Base-by-base conservation (phyloP, 495 filamentous ascomycete species). In the Aspergillus diversus region DNA sequence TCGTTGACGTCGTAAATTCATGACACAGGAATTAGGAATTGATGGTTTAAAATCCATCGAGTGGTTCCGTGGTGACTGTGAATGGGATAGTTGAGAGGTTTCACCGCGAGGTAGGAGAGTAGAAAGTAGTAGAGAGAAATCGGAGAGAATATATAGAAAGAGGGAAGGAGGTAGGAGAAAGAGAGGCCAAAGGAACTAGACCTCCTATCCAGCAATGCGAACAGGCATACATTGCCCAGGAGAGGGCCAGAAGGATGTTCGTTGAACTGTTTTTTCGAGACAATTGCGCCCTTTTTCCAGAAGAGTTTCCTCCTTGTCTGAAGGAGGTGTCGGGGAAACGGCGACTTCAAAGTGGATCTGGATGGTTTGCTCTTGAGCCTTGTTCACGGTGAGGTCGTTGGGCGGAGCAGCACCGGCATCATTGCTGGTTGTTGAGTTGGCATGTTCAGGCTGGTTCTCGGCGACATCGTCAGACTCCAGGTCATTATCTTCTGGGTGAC, bases 241-340 rank as follows among this genome's bases (percentile, higher is more conserved):
- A 12, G 65, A 66, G 5, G 63, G 65, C 68, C 68, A 70, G 37
- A 70, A 65, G 33, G 64, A 34, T 31, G 64, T 64, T 51, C 60
- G 49, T 31, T 66, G 63, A 9, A 61, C 58, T 2, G 65, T 63
- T 34, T 70, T 70, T 47, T 70, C 68, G 9, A 70, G 55, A 55
- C 68, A 70, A 47, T 55, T 61, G 51, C 65, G 65, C 17, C 68
- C 68, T 32, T 70, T 67, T 27, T 70, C 68, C 1, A 70, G 48
- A 6, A 70, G 64, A 9, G 65, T 60, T 35, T 67, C 60, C 33
- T 65, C 62, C 17, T 66, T 55, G 17, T 63, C 55, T 37, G 54
- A 13, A 15, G 53, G n/a, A 4, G 59, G 13, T 35, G 55, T 15
- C 1, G 60, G 3, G 12, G 60, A 52, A 34, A 52, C 53, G 16